Evolutionary conservation across 106 monocot genomes (phyloP).

Genomic region (Amphibolis antarctica): DNA sequence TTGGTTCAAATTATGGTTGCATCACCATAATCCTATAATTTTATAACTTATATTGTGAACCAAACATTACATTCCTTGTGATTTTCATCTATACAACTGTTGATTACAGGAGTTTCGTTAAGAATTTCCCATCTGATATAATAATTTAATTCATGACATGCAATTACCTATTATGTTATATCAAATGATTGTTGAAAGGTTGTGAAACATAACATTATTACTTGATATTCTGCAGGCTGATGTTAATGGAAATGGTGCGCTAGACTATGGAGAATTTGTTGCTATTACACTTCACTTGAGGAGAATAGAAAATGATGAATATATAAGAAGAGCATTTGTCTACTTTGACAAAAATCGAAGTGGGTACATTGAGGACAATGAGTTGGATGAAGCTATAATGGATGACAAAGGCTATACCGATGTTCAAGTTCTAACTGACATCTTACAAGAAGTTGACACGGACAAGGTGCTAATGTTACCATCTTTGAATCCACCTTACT

Average conservation of each 20-base stretch:
- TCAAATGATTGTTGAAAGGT: too few species aligned
- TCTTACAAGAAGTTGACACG: slow-evolving; percentile 51
- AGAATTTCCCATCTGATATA: too few species aligned
- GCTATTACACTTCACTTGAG: slow-evolving; percentile 47
- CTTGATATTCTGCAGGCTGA: slow-evolving; percentile 28
- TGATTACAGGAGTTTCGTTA: too few species aligned
- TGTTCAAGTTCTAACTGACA: slow-evolving; percentile 19
- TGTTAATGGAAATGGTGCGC: slow-evolving; percentile 41
- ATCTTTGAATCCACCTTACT: background rate
- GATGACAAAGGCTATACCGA: slow-evolving; percentile 33
- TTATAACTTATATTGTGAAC: too few species aligned
- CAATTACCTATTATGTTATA: too few species aligned
- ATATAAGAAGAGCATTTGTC: slow-evolving; percentile 42
- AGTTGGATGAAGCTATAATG: slow-evolving; percentile 37
- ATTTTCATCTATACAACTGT: too few species aligned
- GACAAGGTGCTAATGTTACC: slow-evolving; percentile 34
- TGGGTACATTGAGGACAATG: slow-evolving; percentile 45
- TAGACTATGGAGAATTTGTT: slow-evolving; percentile 62
- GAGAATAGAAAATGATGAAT: slow-evolving; percentile 45
- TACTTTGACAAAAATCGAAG: slow-evolving; percentile 57
- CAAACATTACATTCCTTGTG: too few species aligned
- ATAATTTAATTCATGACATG: too few species aligned
- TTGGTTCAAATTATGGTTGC: too few species aligned
- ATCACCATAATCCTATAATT: too few species aligned
- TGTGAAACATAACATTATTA: too few species aligned